Conservation (phyloP, 2,329 filamentous ascomycete species). For the Fusarium nematophilum region DNA sequence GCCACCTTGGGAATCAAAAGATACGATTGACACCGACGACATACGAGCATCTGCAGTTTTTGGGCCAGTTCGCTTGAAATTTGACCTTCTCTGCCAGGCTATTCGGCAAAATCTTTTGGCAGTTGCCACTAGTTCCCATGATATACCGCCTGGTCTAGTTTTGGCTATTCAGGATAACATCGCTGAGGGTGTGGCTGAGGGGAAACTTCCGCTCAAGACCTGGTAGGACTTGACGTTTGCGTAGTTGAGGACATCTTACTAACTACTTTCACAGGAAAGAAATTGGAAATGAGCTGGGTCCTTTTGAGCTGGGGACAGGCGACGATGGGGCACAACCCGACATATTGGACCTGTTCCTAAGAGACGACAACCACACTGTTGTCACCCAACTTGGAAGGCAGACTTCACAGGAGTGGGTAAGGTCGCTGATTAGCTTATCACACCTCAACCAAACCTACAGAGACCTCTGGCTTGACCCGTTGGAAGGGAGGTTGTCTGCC, state of each 20-base stretch:
- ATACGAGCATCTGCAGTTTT: slow-evolving; percentile 8
- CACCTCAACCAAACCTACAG: slow-evolving; percentile 45
- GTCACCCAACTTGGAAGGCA: slow-evolving; percentile 47
- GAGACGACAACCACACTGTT: slow-evolving; percentile 42
- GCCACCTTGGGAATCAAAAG: slow-evolving; percentile 1
- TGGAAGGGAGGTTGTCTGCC: slow-evolving; percentile 38
- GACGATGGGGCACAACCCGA: slow-evolving; percentile 43
- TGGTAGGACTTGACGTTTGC: slow-evolving; percentile 48
- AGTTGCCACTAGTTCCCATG: slow-evolving; percentile 26
- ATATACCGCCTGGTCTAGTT: slow-evolving; percentile 44
- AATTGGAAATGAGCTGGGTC: slow-evolving; percentile 29
- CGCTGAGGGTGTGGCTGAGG: slow-evolving; percentile 38
- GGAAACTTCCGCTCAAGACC: slow-evolving; percentile 46
- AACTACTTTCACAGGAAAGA: slow-evolving; percentile 42
- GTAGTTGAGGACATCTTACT: not conserved
- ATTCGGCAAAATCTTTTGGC: slow-evolving; percentile 35
- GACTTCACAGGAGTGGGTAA: slow-evolving; percentile 36
- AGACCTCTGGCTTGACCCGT: slow-evolving; percentile 48
- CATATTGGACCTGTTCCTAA: slow-evolving; percentile 45
- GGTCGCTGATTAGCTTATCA: slow-evolving; percentile 42
- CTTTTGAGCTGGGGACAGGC: not conserved
- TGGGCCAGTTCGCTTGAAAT: slow-evolving; percentile 38
- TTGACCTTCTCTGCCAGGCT: slow-evolving; percentile 37
- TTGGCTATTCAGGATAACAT: slow-evolving; percentile 43
- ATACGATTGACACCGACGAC: not conserved